phyloP scores from a whole-genome alignment of 2,329 filamentous ascomycete species.

The Cucurbitaria berberidis region DNA sequence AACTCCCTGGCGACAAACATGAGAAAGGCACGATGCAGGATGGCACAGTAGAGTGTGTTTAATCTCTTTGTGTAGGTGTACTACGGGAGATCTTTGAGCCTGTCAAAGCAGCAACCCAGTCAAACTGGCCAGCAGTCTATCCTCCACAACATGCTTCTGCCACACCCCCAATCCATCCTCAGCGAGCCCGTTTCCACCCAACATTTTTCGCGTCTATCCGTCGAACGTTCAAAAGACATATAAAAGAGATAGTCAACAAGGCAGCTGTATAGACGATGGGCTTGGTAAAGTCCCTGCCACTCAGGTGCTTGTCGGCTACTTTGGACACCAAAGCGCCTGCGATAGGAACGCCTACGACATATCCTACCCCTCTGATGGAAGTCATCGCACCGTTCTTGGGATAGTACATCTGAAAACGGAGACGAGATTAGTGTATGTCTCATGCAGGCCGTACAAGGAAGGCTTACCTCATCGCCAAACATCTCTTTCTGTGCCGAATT shows the following conservation, averaged over 20 bases:
- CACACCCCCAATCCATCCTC: not conserved
- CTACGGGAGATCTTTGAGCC: not conserved
- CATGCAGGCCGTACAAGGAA: too few species aligned
- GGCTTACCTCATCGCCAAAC: conserved; percentile 32
- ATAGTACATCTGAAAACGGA: conserved; percentile 31
- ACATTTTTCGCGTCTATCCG: conserved; percentile 18
- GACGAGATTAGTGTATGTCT: too few species aligned
- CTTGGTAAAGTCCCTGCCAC: conserved; percentile 15
- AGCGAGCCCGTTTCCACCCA: conserved; percentile 25
- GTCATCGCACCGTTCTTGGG: conserved; percentile 25
- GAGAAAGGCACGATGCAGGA: not conserved
- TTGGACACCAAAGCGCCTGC: conserved; percentile 25
- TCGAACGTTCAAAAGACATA: conserved; percentile 20
- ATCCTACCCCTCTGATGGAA: conserved; percentile 27
- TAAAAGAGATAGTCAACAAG: conserved; percentile 10
- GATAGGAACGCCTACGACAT: conserved; percentile 24
- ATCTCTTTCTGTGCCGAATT: conserved; percentile 24
- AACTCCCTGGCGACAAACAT: too few species aligned
- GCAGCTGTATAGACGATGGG: conserved; percentile 24
- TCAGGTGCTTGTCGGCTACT: conserved; percentile 14
- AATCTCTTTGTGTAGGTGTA: not conserved
- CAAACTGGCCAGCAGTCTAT: not conserved
- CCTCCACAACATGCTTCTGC: not conserved
- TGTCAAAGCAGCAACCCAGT: not conserved
- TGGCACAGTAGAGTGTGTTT: not conserved